Evolutionary conservation across 2,329 filamentous ascomycete species (phyloP), one percentile per base, ranked within the genome.

Genomic region (Aspergillus awamori): DNA sequence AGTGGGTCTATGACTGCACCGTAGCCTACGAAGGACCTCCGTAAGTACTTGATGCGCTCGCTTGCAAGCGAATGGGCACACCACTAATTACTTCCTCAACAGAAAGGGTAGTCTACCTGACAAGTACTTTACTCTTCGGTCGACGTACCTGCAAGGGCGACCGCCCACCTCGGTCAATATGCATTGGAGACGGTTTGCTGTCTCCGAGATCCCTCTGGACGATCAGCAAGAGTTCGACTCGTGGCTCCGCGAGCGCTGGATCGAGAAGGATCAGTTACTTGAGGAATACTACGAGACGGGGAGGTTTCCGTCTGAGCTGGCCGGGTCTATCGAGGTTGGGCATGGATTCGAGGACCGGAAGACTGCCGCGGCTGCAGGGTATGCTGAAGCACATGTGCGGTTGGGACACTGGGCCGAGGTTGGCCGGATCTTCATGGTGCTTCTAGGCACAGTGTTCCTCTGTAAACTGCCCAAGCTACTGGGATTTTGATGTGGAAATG

Each of bases 111-210:
- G 90, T 69, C 97, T 89, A 67, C 93, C 94, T n/a, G 93, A 98
- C 74, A 87, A 96, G 53, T 90, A 91, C 70, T 98, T 96, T 76
- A 93, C 91, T 0, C 82, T 99, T 4, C 86, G 87, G 2, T 93
- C 93, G 53, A 96, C 92, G 4, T 97, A 95, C 73, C 89, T 97
- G 64, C 87, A 95, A 75, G 93, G 95, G 11, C 87, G 91, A 1
- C 89, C 93, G 0, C 95, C 94, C 1, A 97, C 93, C 74, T 97
- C 93, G 1, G 93, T 98, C 70, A 98, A 97, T 77, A 93, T 98
- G 82, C 90, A 96, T 78, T 99, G 94, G 92, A 87, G 95, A 57
- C 88, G 93, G 8, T 97, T 96, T 77, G 85, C 86, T 36, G 74
- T 97, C 13, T 84, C 85, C 22, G 87, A 92, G 20, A 96, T 99